Evolutionary conservation across 1,284 basidiomycete species (phyloP).

Genomic region (Malassezia obtusa): DNA sequence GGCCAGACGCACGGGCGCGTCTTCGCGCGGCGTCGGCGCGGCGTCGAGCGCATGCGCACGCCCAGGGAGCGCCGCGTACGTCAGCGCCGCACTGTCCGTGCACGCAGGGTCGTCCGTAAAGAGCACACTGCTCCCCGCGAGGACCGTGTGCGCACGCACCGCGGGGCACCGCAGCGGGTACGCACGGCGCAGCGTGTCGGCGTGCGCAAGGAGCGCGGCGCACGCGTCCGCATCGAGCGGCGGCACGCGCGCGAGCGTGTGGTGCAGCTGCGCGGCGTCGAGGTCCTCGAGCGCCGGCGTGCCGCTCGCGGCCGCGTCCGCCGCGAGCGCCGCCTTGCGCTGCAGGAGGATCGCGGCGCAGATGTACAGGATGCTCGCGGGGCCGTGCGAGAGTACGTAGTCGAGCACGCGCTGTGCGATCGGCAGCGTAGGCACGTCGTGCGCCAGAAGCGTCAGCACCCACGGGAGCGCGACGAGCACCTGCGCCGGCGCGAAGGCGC

Average conservation of each 20-base stretch:
- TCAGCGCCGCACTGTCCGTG: neutral
- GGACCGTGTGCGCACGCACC: constrained; percentile 17
- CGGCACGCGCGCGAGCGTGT: constrained; percentile 14
- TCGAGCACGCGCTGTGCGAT: constrained; percentile 75
- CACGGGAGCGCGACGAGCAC: constrained; percentile 74
- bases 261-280: constrained; percentile 31
- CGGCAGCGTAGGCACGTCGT: constrained; percentile 62
- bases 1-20: neutral
- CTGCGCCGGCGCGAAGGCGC: constrained; percentile 54
- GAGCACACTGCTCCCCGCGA: constrained; percentile 26
- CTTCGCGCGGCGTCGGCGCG: neutral
- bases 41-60: neutral
- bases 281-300: constrained; percentile 6
- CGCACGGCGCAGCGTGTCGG: constrained; percentile 11
- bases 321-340: constrained; percentile 13
- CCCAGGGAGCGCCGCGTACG: neutral
- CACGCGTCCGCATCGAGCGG: neutral
- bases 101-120: constrained; percentile 20
- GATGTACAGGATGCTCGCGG: constrained; percentile 69
- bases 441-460: constrained; percentile 78
- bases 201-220: constrained; percentile 12
- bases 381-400: constrained; percentile 71
- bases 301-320: constrained; percentile 13
- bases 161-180: constrained; percentile 12
- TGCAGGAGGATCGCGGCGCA: constrained; percentile 61